Conservation (phyloP, 345 rosid genomes). For the Psidium guajava region DNA sequence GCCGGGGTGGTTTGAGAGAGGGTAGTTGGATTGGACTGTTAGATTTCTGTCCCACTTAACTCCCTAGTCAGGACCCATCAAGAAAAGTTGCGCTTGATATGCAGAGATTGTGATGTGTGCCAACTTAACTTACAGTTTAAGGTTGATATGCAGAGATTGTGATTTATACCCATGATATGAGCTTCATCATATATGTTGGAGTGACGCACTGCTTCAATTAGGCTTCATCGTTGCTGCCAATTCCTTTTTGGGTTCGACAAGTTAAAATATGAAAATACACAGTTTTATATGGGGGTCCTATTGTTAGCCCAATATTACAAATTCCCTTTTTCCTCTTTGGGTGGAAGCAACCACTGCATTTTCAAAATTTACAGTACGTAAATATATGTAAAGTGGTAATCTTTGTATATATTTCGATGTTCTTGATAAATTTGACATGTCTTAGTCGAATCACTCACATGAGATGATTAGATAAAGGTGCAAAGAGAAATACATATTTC, state of each 20-base stretch:
- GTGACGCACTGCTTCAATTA: not conserved
- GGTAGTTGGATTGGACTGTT: not conserved
- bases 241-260: not conserved
- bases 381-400: not conserved
- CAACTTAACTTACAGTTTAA: not conserved
- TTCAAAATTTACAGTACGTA: not conserved
- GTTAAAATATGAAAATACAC: not conserved
- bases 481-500: not conserved
- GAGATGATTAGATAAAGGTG: not conserved
- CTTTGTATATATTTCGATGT: not conserved
- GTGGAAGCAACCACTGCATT: not conserved
- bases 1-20: not conserved
- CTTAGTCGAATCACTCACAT: fast-evolving
- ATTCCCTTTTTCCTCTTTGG: not conserved
- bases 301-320: not conserved
- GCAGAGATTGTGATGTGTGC: not conserved
- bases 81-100: not conserved
- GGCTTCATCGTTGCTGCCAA: not conserved
- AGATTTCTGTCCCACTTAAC: not conserved
- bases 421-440: not conserved
- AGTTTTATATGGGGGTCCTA: not conserved
- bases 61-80: not conserved
- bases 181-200: not conserved
- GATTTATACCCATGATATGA: not conserved
- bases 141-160: not conserved